phyloP scores from a whole-genome alignment of 495 filamentous ascomycete species.

The Xylaria scruposa region DNA sequence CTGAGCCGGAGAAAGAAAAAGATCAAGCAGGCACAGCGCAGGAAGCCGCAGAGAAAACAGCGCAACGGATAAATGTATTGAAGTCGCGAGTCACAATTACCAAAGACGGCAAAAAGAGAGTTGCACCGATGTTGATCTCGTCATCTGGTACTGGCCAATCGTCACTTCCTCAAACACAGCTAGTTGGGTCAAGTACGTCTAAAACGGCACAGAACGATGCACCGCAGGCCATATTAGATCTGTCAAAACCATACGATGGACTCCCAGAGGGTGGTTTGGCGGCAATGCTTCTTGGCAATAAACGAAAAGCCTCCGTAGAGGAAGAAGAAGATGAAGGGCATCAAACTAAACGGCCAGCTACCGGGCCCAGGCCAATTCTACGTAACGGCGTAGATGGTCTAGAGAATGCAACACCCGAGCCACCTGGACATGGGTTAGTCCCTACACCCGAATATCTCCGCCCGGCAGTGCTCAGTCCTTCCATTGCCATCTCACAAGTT shows the following conservation, averaged over 20 bases:
- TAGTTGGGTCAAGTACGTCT: slow-evolving; percentile 73
- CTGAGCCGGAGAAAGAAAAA: slow-evolving; percentile 45
- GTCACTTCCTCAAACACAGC: slow-evolving; percentile 82
- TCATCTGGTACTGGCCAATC: slow-evolving; percentile 81
- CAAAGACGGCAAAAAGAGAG: slow-evolving; percentile 96
- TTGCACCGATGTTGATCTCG: slow-evolving; percentile 90
- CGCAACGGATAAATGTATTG: slow-evolving; percentile 72
- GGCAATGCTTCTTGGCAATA: slow-evolving; percentile 87
- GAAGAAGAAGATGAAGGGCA: slow-evolving; percentile 66
- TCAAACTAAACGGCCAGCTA: slow-evolving; percentile 67
- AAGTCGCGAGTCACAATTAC: slow-evolving; percentile 93
- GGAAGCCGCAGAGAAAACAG: slow-evolving; percentile 62
- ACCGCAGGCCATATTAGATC: slow-evolving; percentile 84
- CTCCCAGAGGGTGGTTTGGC: slow-evolving; percentile 88
- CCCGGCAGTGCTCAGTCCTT: slow-evolving; percentile 83
- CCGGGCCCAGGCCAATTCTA: slow-evolving; percentile 75
- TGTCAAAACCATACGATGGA: slow-evolving; percentile 94
- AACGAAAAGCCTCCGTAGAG: slow-evolving; percentile 78
- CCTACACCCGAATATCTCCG: slow-evolving; percentile 86
- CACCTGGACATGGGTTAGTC: slow-evolving; percentile 63
- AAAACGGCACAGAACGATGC: slow-evolving; percentile 69
- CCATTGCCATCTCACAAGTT: slow-evolving; percentile 81
- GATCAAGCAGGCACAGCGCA: slow-evolving; percentile 47
- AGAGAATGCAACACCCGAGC: slow-evolving; percentile 65
- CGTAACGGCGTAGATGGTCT: slow-evolving; percentile 78